A percentile compares a stretch with the other conserved stretches of the same genome.
Evolutionary conservation across 2,329 filamentous ascomycete species (phyloP).

Genomic region (Fusarium verticillioides): DNA sequence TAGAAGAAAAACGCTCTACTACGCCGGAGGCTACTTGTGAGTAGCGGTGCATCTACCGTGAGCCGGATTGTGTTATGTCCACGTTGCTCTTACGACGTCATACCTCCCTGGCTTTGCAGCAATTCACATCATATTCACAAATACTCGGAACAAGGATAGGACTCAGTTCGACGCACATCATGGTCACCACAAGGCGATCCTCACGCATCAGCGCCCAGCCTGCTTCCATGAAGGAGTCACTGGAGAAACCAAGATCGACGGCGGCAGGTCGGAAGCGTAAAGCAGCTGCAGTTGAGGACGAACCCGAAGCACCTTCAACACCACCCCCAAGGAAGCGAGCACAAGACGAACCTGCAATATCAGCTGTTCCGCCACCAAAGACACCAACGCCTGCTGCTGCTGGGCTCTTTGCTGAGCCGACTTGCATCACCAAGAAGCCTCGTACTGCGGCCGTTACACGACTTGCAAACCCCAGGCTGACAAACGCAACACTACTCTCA

Average conservation of each 20-base stretch:
- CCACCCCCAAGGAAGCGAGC: conserved; percentile 49
- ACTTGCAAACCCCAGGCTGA: conserved; percentile 70
- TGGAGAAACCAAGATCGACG: conserved; percentile 36
- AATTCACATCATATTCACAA: conserved; percentile 18
- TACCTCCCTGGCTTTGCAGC: neutral
- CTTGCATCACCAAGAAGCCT: conserved; percentile 51
- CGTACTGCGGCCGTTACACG: conserved; percentile 59
- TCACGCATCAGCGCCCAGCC: conserved; percentile 53
- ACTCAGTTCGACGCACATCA: conserved; percentile 30
- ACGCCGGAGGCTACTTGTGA: neutral
- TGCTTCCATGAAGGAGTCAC: conserved; percentile 25
- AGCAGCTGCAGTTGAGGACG: conserved; percentile 37
- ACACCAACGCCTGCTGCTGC: conserved; percentile 62
- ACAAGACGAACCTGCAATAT: conserved; percentile 33
- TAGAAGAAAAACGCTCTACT: neutral
- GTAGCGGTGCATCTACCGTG: neutral
- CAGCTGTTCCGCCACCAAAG: conserved; percentile 49
- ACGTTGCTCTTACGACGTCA: conserved; percentile 6
- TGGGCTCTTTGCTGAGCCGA: conserved; percentile 51
- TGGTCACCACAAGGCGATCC: conserved; percentile 53
- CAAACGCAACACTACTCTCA: conserved; percentile 78
- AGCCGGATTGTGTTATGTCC: conserved; percentile 24
- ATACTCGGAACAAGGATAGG: neutral
- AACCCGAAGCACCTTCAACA: conserved; percentile 42
- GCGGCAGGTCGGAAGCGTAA: conserved; percentile 51